A percentile compares a stretch with the other conserved stretches of the same genome.
phyloP scores from a whole-genome alignment of 306 rosid species.

The Castanea sativa region DNA sequence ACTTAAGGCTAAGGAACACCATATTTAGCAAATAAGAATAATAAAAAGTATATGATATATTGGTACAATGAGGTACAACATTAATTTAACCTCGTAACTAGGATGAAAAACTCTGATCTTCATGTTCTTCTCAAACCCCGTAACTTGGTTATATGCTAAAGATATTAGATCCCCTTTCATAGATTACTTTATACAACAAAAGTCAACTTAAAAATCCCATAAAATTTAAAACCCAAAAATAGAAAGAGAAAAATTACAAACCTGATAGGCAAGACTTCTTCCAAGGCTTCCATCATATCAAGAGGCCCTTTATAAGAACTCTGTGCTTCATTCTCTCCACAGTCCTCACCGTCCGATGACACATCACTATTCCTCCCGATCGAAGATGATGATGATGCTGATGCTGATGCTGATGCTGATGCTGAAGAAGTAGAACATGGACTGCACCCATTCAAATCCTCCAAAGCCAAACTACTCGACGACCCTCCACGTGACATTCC shows the following conservation, averaged over 20 bases:
- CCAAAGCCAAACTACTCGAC: slow-evolving; percentile 19
- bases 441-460: slow-evolving; percentile 38
- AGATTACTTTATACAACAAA: neutral
- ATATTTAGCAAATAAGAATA: too few species aligned
- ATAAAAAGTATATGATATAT: too few species aligned
- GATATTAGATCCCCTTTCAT: too few species aligned
- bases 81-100: too few species aligned
- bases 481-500: neutral
- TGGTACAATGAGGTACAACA: too few species aligned
- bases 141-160: too few species aligned
- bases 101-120: too few species aligned
- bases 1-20: too few species aligned
- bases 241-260: neutral
- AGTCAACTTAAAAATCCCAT: neutral
- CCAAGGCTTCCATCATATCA: slow-evolving; percentile 70
- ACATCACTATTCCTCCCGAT: slow-evolving; percentile 84
- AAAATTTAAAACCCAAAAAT: neutral
- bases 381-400: slow-evolving; percentile 66
- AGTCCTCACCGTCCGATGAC: slow-evolving; percentile 43
- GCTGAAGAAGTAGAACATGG: slow-evolving; percentile 25
- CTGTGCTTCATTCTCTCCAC: slow-evolving; percentile 60
- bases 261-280: slow-evolving; percentile 83
- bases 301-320: slow-evolving; percentile 63
- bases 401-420: slow-evolving; percentile 16
- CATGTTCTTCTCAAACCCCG: too few species aligned